A percentile compares a stretch with the other conserved stretches of the same genome.
These are phyloP conservation scores for Solanum hybrid DNA, from an alignment of 305 asterid species.

Conservation along the genomic window DNA sequence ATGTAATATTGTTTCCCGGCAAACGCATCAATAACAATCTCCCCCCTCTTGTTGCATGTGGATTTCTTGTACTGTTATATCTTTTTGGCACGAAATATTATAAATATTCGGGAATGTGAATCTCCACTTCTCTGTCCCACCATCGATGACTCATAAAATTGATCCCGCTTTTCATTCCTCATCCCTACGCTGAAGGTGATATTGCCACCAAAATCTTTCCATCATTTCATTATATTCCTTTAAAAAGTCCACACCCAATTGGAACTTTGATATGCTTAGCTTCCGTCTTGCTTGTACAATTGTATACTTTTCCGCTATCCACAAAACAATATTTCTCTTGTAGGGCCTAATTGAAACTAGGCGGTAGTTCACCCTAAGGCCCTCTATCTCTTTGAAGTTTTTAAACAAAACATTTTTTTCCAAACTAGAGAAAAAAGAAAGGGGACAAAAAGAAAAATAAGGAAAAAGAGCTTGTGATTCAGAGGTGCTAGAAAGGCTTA, in stretches of 20 bases:
- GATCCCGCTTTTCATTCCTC: not conserved
- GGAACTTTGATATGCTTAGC: not conserved
- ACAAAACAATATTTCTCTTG: not conserved
- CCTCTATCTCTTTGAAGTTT: not conserved
- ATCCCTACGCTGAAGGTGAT: not conserved
- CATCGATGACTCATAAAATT: not conserved
- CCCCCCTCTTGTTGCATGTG: not conserved
- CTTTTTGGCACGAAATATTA: not conserved
- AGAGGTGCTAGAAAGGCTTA: not conserved
- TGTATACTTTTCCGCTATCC: not conserved
- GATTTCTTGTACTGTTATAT: not conserved
- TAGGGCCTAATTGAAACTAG: not conserved
- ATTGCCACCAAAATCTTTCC: not conserved
- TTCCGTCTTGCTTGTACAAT: not conserved
- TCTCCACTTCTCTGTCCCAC: not conserved
- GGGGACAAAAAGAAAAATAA: not conserved
- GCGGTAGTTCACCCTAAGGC: not conserved
- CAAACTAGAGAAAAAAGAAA: not conserved
- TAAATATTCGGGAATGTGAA: not conserved
- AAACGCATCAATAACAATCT: not conserved
- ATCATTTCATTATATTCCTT: not conserved
- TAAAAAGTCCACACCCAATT: not conserved
- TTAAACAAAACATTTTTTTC: not conserved
- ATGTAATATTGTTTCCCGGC: not conserved
- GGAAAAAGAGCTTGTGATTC: not conserved